phyloP scores from a whole-genome alignment of 2,329 filamentous ascomycete genomes.

The Paraphoma chrysanthemicola region DNA sequence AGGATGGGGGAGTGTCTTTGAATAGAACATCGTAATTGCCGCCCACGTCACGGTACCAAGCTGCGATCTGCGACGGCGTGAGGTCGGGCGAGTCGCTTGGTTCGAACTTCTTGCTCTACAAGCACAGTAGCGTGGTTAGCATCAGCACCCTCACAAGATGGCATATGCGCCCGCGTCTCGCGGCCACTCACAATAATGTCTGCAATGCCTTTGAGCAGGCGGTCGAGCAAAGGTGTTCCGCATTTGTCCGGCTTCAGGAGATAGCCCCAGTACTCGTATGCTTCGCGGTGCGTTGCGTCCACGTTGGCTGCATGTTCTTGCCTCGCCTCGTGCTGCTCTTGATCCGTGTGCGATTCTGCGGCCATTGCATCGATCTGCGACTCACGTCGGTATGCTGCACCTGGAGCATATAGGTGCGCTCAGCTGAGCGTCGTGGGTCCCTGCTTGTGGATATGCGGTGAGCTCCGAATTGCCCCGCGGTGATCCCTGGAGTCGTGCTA shows the following conservation, averaged over 20 bases:
- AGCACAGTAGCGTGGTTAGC: slow-evolving; percentile 4
- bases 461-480: slow-evolving; percentile 24
- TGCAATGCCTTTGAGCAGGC: slow-evolving; percentile 55
- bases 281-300: slow-evolving; percentile 49
- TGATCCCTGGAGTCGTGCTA: slow-evolving; percentile 14
- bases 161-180: neutral
- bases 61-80: slow-evolving; percentile 57
- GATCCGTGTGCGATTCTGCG: slow-evolving; percentile 29
- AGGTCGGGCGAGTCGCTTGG: slow-evolving; percentile 55
- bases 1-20: slow-evolving; percentile 72
- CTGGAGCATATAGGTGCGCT: slow-evolving; percentile 17
- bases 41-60: slow-evolving; percentile 57
- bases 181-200: slow-evolving; percentile 51
- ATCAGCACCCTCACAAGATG: neutral
- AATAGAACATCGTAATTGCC: slow-evolving; percentile 69
- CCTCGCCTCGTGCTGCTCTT: slow-evolving; percentile 19
- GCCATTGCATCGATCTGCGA: slow-evolving; percentile 32
- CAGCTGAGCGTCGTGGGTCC: slow-evolving; percentile 20
- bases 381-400: slow-evolving; percentile 6
- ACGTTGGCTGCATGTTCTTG: slow-evolving; percentile 22
- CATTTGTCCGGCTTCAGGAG: slow-evolving; percentile 60
- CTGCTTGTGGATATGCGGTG: slow-evolving; percentile 25
- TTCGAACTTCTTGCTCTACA: slow-evolving; percentile 52
- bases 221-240: slow-evolving; percentile 55
- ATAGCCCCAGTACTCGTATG: slow-evolving; percentile 59